These are phyloP conservation scores for Coemansia sp. DNA, from an alignment of 192 early-diverging fungal genomes.

Conservation along the genomic window DNA sequence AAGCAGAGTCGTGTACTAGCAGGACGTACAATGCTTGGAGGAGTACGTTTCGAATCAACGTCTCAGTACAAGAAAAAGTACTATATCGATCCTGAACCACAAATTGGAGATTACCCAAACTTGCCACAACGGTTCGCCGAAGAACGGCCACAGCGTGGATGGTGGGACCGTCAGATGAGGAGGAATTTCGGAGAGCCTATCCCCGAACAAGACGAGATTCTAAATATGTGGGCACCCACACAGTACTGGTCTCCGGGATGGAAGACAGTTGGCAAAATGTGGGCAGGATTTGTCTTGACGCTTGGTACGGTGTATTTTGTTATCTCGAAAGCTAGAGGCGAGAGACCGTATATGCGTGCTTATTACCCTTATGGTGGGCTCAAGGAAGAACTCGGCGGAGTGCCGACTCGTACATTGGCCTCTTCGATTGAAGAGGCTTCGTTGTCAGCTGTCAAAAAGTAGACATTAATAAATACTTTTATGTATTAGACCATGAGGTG, in stretches of 20 bases:
- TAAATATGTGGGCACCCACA: constrained; percentile 72
- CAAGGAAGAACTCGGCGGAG: constrained; percentile 62
- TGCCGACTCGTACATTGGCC: constrained; percentile 42
- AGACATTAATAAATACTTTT: not conserved
- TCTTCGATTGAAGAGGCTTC: constrained; percentile 41
- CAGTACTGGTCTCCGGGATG: constrained; percentile 59
- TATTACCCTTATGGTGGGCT: constrained; percentile 69
- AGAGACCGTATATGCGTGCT: constrained; percentile 64
- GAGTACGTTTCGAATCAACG: constrained; percentile 17
- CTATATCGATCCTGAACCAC: constrained; percentile 64
- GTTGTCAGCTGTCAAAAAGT: not conserved
- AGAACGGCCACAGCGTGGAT: constrained; percentile 65
- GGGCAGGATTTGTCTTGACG: constrained; percentile 56
- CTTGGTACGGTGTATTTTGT: constrained; percentile 59
- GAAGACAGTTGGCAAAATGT: constrained; percentile 63
- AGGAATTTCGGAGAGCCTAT: constrained; percentile 77
- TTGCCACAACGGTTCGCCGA: constrained; percentile 67
- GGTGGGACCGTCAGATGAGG: constrained; percentile 73
- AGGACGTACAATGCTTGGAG: not conserved
- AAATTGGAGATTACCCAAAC: constrained; percentile 78
- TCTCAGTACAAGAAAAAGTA: constrained; percentile 40
- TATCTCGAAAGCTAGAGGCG: constrained; percentile 58
- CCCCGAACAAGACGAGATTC: constrained; percentile 71
- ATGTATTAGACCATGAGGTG: not conserved
- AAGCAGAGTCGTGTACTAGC: not conserved